These are phyloP conservation scores for Penicillium crustosum DNA, from an alignment of 2,329 filamentous ascomycete species.

Conservation along the genomic window DNA sequence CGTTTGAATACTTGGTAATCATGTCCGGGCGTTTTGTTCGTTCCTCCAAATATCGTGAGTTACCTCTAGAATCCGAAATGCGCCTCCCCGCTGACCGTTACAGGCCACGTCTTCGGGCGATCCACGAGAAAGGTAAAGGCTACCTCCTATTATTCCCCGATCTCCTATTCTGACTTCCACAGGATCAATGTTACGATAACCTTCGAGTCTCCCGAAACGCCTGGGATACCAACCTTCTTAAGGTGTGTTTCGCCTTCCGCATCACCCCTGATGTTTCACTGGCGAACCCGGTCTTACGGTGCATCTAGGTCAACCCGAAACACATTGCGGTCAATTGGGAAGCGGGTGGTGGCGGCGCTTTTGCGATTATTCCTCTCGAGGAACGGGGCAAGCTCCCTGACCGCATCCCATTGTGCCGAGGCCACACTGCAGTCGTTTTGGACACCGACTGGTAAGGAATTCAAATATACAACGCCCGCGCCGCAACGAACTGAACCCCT, in stretches of 20 bases:
- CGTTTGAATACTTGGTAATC: slow-evolving; percentile 18
- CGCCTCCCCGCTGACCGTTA: slow-evolving; percentile 33
- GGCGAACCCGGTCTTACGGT: slow-evolving; percentile 13
- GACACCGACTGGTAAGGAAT: slow-evolving; percentile 86
- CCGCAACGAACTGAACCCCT: neutral
- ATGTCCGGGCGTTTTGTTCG: slow-evolving; percentile 74
- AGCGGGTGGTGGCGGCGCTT: slow-evolving; percentile 89
- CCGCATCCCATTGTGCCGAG: slow-evolving; percentile 89
- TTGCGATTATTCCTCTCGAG: slow-evolving; percentile 87
- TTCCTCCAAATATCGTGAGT: slow-evolving; percentile 71
- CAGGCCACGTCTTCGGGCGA: slow-evolving; percentile 98
- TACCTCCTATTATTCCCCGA: neutral
- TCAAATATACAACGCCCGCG: neutral
- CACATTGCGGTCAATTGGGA: slow-evolving; percentile 99
- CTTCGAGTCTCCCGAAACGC: slow-evolving; percentile 96
- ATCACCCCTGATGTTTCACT: slow-evolving; percentile 30
- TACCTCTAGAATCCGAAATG: slow-evolving; percentile 16
- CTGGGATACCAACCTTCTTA: slow-evolving; percentile 98
- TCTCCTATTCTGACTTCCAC: slow-evolving; percentile 10
- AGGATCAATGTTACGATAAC: slow-evolving; percentile 98
- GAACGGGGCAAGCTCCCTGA: slow-evolving; percentile 91
- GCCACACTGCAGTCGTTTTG: slow-evolving; percentile 91
- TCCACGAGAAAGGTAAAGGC: slow-evolving; percentile 72
- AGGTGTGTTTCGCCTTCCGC: slow-evolving; percentile 59
- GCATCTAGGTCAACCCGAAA: slow-evolving; percentile 79